These are phyloP conservation scores for Starmerella roubikii DNA, from an alignment of 805 yeast species.

Conservation along the genomic window DNA sequence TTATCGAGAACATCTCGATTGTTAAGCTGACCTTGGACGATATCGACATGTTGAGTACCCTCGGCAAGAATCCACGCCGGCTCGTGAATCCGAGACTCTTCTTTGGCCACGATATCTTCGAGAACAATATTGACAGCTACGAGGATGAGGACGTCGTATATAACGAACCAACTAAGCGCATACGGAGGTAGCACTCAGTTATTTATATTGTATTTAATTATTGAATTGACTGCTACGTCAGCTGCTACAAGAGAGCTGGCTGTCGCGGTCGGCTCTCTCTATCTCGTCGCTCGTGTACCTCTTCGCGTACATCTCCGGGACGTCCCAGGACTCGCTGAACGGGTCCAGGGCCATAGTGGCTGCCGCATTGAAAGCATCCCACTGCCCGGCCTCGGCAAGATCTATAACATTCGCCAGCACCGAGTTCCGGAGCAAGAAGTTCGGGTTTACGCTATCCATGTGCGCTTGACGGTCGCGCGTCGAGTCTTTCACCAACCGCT, in stretches of 20 bases:
- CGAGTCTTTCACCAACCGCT: constrained; percentile 31
- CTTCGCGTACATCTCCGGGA: constrained; percentile 38
- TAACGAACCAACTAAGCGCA: background rate
- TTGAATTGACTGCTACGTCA: constrained; percentile 12
- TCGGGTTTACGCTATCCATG: constrained; percentile 50
- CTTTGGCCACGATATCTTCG: constrained; percentile 20
- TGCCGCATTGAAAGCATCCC: constrained; percentile 43
- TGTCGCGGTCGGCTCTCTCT: constrained; percentile 43
- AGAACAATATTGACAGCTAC: constrained; percentile 17
- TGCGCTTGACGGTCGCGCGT: constrained; percentile 32
- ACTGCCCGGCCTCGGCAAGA: constrained; percentile 38
- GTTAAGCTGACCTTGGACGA: constrained; percentile 33
- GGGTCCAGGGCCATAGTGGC: constrained; percentile 66
- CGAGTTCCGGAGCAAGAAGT: constrained; percentile 75
- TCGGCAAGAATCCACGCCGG: constrained; percentile 21
- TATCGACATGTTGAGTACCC: constrained; percentile 23
- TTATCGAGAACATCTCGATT: constrained; percentile 33
- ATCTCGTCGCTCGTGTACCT: constrained; percentile 37
- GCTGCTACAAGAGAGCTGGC: constrained; percentile 55
- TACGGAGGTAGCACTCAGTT: background rate
- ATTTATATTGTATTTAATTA: background rate
- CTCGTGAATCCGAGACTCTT: constrained; percentile 15
- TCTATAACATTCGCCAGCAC: constrained; percentile 70
- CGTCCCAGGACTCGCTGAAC: constrained; percentile 50
- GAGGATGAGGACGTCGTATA: constrained; percentile 2